Conservation (phyloP, 257 asterid species). For the Jacaranda mimosifolia region DNA sequence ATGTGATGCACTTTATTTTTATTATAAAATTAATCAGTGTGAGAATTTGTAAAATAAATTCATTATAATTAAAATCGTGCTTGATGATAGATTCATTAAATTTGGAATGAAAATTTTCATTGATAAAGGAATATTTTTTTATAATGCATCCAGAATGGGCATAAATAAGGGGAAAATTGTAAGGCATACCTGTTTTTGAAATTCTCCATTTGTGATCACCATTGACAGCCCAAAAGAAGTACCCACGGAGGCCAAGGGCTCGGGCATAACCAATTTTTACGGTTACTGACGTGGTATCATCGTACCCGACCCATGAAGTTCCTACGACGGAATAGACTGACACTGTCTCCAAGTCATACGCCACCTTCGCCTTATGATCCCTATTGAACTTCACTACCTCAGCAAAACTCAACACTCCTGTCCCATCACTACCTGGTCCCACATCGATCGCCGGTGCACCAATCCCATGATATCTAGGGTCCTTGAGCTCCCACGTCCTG, state of each 20-base stretch:
- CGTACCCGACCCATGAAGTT: slow-evolving; percentile 79
- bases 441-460: slow-evolving; percentile 77
- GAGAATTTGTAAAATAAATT: too few species aligned
- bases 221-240: slow-evolving; percentile 81
- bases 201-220: slow-evolving; percentile 68
- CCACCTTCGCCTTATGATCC: slow-evolving; percentile 58
- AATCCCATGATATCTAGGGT: slow-evolving; percentile 47
- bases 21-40: too few species aligned
- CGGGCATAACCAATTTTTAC: slow-evolving; percentile 61
- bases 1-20: too few species aligned
- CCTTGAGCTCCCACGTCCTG: slow-evolving; percentile 75
- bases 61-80: too few species aligned
- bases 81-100: too few species aligned
- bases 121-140: too few species aligned
- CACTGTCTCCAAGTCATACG: slow-evolving; percentile 55
- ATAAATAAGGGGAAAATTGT: background rate
- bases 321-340: slow-evolving; percentile 78
- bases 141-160: background rate
- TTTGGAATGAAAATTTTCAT: too few species aligned
- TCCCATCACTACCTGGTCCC: slow-evolving; percentile 67
- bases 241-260: slow-evolving; percentile 62
- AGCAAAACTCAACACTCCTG: slow-evolving; percentile 59
- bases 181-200: slow-evolving; percentile 60
- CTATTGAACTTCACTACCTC: slow-evolving; percentile 65
- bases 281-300: slow-evolving; percentile 51